phyloP scores from a whole-genome alignment of 2,329 filamentous ascomycete genomes.

The Fusarium solani-melongenae region DNA sequence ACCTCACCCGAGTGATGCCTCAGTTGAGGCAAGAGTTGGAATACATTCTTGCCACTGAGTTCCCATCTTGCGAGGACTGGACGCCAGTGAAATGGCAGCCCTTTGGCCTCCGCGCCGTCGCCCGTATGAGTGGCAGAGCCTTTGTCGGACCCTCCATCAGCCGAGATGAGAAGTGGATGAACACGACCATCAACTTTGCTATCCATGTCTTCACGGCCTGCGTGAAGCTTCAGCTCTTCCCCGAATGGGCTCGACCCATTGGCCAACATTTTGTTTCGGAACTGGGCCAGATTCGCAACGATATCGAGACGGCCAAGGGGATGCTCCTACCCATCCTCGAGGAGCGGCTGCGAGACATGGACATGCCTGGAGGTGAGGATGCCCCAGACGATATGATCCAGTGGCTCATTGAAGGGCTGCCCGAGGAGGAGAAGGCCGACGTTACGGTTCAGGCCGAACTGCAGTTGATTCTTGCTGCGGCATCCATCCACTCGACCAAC shows the following conservation, averaged over 20 bases:
- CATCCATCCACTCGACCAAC: conserved; percentile 59
- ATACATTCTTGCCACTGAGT: conserved; percentile 58
- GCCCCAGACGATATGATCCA: conserved; percentile 56
- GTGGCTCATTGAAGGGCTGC: conserved; percentile 57
- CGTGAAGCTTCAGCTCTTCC: conserved; percentile 63
- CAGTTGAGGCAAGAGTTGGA: conserved; percentile 60
- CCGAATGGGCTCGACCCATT: conserved; percentile 59
- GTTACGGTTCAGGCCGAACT: conserved; percentile 53
- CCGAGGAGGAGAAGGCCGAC: conserved; percentile 52
- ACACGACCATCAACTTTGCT: conserved; percentile 62
- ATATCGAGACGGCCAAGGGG: conserved; percentile 55
- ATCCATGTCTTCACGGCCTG: conserved; percentile 60
- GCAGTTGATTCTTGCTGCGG: conserved; percentile 57
- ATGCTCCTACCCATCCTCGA: conserved; percentile 60
- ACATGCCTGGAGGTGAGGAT: conserved; percentile 50
- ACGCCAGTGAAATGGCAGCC: conserved; percentile 64
- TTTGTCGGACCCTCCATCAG: conserved; percentile 64
- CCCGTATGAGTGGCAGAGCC: conserved; percentile 63
- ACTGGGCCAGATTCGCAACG: conserved; percentile 56
- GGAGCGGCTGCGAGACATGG: conserved; percentile 56
- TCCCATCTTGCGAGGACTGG: conserved; percentile 65
- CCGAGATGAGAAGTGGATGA: conserved; percentile 65
- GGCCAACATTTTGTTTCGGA: conserved; percentile 61
- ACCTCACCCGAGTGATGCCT: conserved; percentile 58
- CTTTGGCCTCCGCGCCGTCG: conserved; percentile 62